Base-by-base conservation (phyloP, 148 eudicot genomes). In the Diospyros kaki region DNA sequence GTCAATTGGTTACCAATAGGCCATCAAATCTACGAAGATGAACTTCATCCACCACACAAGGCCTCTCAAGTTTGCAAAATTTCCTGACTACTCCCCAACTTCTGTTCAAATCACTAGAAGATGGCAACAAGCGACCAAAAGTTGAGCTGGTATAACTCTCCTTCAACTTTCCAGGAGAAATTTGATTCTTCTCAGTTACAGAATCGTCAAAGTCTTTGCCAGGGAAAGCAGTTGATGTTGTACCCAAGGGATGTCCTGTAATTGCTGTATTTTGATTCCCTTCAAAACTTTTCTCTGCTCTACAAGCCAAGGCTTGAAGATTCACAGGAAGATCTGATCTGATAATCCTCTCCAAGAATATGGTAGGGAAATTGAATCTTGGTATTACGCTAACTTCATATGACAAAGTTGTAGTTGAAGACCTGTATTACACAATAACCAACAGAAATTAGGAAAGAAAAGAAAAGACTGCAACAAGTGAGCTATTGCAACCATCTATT, bases 21-120 rank as follows among this genome's bases (percentile, higher is more conserved):
- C 97, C 96, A 86, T 95, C 98, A 78, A 92, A 92, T 90, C 98
- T 85, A 69, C 98, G 97, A 52, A 95, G 94, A 80, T 95, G 98
- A 83, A 95, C 86, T 82, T 95, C 98, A 74, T 95, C 98, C 78
- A 95, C 98, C 72, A 85, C 76, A 70, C 94, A 88, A 65, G 93
- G 94, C 69, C 74, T 82, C 68, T 90, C 96, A 70, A 95, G 80
- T 55, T 85, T 83, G 83, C 98, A 92, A 67, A 81, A 80, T 77
- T 86, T 90, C 59, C 98, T 93, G 82, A 84, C 92, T 72, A 89
- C 84, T 64, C 97, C 98, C 98, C 98, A 95, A 54, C 81, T 90
- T 69, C 86, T 79, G 76, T 78, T 89, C 79, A 81, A 65, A 56
- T 91, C 96, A 60, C 84, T 70, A 69, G 90, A 77, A 65, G 82